A percentile compares a stretch with the other conserved stretches of the same genome.
These are phyloP conservation scores for Tetrahymena thermophila DNA, from an alignment of 73 alveolate species.

Conservation along the genomic window DNA sequence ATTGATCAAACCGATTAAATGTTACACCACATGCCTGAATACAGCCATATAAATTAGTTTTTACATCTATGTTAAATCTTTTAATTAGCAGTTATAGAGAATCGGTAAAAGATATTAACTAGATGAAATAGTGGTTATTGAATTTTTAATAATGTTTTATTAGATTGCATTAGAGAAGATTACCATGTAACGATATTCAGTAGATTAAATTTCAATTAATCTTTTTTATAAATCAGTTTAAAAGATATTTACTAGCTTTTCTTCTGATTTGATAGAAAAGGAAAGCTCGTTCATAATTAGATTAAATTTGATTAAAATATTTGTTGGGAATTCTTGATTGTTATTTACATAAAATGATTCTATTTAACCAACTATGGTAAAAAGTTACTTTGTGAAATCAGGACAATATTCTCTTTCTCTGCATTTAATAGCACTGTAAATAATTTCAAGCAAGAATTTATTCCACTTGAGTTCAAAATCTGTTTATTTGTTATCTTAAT, in stretches of 20 bases:
- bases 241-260: neutral
- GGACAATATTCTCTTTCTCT: neutral
- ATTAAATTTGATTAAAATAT: neutral
- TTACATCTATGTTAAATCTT: neutral
- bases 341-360: neutral
- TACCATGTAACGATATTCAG: neutral
- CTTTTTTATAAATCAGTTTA: neutral
- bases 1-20: neutral
- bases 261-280: neutral
- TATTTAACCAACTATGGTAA: neutral
- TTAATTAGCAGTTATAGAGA: neutral
- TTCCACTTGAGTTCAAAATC: neutral
- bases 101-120: neutral
- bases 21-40: neutral
- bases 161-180: neutral
- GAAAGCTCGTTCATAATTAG: neutral
- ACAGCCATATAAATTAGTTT: neutral
- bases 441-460: neutral
- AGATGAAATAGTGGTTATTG: neutral
- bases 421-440: neutral
- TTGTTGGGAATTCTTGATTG: neutral
- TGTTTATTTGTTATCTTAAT: neutral
- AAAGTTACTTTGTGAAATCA: neutral
- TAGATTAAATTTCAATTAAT: neutral
- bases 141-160: neutral